A percentile compares a stretch with the other conserved stretches of the same genome.
phyloP scores from a whole-genome alignment of 148 eudicot genomes.

The Agrostemma githago region DNA sequence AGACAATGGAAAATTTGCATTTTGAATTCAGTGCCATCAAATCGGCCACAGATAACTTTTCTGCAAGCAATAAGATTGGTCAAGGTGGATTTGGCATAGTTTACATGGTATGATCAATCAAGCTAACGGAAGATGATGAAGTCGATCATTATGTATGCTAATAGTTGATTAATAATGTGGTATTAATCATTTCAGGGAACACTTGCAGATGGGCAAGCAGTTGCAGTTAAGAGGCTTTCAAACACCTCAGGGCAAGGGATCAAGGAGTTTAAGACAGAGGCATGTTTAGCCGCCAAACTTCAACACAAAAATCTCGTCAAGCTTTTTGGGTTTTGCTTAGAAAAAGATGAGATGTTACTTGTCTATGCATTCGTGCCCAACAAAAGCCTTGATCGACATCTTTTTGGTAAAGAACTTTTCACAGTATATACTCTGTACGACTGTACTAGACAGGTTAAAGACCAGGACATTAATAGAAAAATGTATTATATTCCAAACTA shows the following conservation, averaged over 20 bases:
- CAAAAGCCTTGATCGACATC: conserved; percentile 21
- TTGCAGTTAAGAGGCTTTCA: conserved; percentile 33
- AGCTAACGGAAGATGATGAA: background rate
- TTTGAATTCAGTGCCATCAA: conserved; percentile 22
- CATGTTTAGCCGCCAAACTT: conserved; percentile 29
- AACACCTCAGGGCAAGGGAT: conserved; percentile 31
- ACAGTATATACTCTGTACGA: too few relatives aligned
- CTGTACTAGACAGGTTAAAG: too few relatives aligned
- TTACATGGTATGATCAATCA: conserved; percentile 25
- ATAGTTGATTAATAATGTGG: too few relatives aligned
- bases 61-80: conserved; percentile 25
- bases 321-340: conserved; percentile 29
- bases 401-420: conserved; percentile 21
- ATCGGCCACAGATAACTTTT: conserved; percentile 24
- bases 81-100: conserved; percentile 33
- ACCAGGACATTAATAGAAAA: too few relatives aligned
- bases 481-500: background rate
- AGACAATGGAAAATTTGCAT: conserved; percentile 26
- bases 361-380: conserved; percentile 32
- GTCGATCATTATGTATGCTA: background rate
- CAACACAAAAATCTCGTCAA: conserved; percentile 35
- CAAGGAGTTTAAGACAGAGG: conserved; percentile 29
- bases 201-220: conserved; percentile 28
- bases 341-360: conserved; percentile 30
- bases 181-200: conserved; percentile 23